Evolutionary conservation across 768 basidiomycete genomes (phyloP).

Genomic region (Tulasnella sp.): DNA sequence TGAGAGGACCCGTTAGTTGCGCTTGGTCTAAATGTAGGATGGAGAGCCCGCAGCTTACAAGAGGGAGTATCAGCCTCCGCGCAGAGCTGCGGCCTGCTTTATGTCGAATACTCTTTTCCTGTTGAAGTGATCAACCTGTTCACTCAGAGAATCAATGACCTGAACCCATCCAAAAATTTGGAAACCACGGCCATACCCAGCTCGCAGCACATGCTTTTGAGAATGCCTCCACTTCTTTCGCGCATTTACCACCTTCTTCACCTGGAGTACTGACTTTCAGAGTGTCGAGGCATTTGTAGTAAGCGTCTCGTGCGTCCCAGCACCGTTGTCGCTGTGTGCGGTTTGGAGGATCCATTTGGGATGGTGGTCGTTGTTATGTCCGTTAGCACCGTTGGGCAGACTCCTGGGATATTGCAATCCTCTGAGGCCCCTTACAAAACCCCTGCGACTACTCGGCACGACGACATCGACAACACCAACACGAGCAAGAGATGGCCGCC

Average conservation of each 20-base stretch:
- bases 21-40: not conserved
- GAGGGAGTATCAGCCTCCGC: conserved; percentile 28
- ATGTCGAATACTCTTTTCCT: conserved; percentile 76
- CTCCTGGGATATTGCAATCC: conserved; percentile 4
- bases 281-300: conserved; percentile 76
- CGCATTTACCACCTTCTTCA: conserved; percentile 55
- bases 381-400: not conserved
- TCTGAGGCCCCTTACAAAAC: not conserved
- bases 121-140: conserved; percentile 90
- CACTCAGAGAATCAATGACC: not conserved
- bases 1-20: not conserved
- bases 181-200: conserved; percentile 54
- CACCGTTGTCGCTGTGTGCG: conserved; percentile 62
- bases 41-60: not conserved
- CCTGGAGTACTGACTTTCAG: conserved; percentile 64
- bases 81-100: conserved; percentile 64
- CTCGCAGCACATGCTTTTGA: conserved; percentile 74
- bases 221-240: conserved; percentile 50
- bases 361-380: not conserved
- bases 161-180: conserved; percentile 4
- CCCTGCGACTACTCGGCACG: not conserved
- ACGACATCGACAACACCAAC: not conserved
- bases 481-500: not conserved
- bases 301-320: conserved; percentile 77
- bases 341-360: conserved; percentile 17